Evolutionary conservation across 2,329 filamentous ascomycete species (phyloP), one percentile per base, ranked within the genome.

Genomic region (Albifimbria verrucaria): DNA sequence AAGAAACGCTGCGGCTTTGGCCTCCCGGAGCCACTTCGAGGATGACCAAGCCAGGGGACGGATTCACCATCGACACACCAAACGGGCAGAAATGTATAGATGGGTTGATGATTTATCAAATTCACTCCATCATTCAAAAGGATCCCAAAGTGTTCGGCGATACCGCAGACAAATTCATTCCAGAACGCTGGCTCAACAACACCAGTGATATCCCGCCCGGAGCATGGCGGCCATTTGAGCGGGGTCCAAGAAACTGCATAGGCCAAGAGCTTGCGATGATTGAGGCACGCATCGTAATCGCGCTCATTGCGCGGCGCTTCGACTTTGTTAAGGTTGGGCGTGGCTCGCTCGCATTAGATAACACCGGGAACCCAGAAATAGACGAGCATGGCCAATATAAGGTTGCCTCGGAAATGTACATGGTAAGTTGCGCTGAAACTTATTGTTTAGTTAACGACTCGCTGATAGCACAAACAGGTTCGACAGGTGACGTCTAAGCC

Each of bases 1-100:
- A 73, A 15, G 26, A 32, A 15, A 32, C 26, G 7, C 15, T 32
- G 7, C 7, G 26, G 26, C 26, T 32, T 15, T 32, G 15, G 7
- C 26, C 15, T 9, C 26, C 15, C 26, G 26, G 26, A 9, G 26
- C 26, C 15, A 32, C 26, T 7, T 32, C n/a, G 15, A 7, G 26
- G 15, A 32, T 32, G 26, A 32, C 26, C 9, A 15, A 32, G 26
- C 26, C 26, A 32, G 26, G 26, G 7, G 26, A 32, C 15, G 26
- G n/a, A n/a, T n/a, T n/a, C n/a, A n/a, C n/a, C n/a, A n/a, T n/a
- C n/a, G n/a, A n/a, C n/a, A n/a, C n/a, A n/a, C n/a, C n/a, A n/a
- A n/a, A n/a, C n/a, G n/a, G n/a, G n/a, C n/a, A n/a, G n/a, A n/a
- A n/a, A n/a, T n/a, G n/a, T n/a, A n/a, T n/a, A n/a, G 43, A 45